These are phyloP conservation scores for Trichosporon ovoides DNA, from an alignment of 1,284 basidiomycete genomes.

Conservation along the genomic window DNA sequence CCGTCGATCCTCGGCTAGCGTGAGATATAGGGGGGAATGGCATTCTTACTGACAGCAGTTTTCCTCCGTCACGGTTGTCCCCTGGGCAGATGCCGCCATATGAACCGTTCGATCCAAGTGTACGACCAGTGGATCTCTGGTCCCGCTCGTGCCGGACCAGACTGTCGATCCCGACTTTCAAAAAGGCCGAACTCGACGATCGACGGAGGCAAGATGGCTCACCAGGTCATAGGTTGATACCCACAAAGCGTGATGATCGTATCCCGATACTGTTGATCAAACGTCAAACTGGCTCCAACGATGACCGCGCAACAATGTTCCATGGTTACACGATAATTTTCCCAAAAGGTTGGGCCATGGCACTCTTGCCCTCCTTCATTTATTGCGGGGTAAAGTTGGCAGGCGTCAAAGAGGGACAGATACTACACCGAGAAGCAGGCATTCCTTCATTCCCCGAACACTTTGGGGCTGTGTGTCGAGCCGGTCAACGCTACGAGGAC, in stretches of 20 bases:
- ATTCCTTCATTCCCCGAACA: conserved; percentile 72
- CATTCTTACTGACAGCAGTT: conserved; percentile 15
- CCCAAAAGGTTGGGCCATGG: conserved; percentile 80
- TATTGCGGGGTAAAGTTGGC: conserved; percentile 73
- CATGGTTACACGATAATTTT: conserved; percentile 80
- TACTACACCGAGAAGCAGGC: conserved; percentile 73
- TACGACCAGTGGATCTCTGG: not conserved
- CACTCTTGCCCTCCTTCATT: conserved; percentile 72
- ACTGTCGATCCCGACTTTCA: conserved; percentile 62
- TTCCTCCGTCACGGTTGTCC: conserved; percentile 25
- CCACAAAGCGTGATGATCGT: conserved; percentile 67
- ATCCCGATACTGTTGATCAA: conserved; percentile 77
- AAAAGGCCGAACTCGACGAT: conserved; percentile 77
- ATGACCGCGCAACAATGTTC: conserved; percentile 42
- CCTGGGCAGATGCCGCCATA: not conserved
- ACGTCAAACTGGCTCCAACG: conserved; percentile 44
- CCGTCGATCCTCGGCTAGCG: conserved; percentile 62
- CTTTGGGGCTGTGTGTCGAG: conserved; percentile 56
- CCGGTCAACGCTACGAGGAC: conserved; percentile 55
- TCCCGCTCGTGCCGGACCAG: conserved; percentile 17
- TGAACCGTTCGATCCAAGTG: not conserved
- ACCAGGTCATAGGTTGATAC: conserved; percentile 65
- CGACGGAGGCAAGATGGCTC: conserved; percentile 66
- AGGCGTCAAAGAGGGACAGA: conserved; percentile 69
- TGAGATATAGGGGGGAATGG: conserved; percentile 14